Percentiles rank a stretch among this genome's conserved stretches.
Conservation (phyloP, 2,329 filamentous ascomycete species). For the Lecanicillium sp. region DNA sequence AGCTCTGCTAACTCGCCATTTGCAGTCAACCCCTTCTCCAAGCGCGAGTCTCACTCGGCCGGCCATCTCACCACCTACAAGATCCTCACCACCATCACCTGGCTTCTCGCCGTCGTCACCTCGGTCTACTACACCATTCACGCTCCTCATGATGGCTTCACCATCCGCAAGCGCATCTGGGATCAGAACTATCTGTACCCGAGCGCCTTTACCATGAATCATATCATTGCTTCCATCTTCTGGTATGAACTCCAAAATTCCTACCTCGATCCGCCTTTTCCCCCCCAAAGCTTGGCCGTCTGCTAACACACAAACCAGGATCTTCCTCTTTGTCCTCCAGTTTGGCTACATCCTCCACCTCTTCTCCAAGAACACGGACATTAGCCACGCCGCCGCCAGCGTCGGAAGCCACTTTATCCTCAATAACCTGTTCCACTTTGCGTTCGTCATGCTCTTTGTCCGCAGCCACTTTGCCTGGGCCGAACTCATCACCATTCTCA, state of each 20-base stretch:
- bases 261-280: background rate
- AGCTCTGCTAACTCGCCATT: slow-evolving; percentile 1
- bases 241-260: slow-evolving; percentile 48
- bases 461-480: slow-evolving; percentile 67
- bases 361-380: slow-evolving; percentile 57
- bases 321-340: slow-evolving; percentile 68
- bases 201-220: slow-evolving; percentile 71
- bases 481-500: slow-evolving; percentile 68
- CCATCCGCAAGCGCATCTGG: slow-evolving; percentile 61
- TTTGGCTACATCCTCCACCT: slow-evolving; percentile 68
- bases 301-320: slow-evolving; percentile 34
- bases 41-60: slow-evolving; percentile 56
- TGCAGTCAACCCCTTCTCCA: slow-evolving; percentile 68
- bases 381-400: slow-evolving; percentile 62
- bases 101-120: slow-evolving; percentile 64
- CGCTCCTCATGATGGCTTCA: slow-evolving; percentile 53
- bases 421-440: slow-evolving; percentile 76
- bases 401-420: slow-evolving; percentile 79
- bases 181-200: slow-evolving; percentile 58
- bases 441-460: slow-evolving; percentile 78
- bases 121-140: slow-evolving; percentile 68
- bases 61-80: slow-evolving; percentile 65
- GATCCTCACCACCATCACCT: slow-evolving; percentile 64
- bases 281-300: slow-evolving; percentile 6
- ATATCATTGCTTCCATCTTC: slow-evolving; percentile 60